Evolutionary conservation across 345 rosid species (phyloP), one percentile per base, ranked within the genome.

Genomic region (Lenwebbia sp.): DNA sequence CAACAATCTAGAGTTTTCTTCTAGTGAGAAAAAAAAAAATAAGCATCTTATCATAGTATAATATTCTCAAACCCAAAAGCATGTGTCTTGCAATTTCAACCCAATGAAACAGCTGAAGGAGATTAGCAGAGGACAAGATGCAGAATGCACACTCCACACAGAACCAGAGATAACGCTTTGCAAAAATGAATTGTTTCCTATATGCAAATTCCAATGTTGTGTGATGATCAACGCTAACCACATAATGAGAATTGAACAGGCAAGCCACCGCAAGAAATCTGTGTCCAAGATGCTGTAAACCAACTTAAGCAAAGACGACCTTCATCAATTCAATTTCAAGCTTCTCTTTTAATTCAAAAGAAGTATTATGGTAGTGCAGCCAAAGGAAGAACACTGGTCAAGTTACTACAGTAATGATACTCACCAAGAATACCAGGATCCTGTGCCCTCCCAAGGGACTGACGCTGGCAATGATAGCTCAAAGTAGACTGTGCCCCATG

Each of bases 401-500:
- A 85, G 23, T 7, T 23, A 56, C 12, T 55, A 9, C 6, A 87
- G 28, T 84, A 85, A 25, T 40, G 54, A 54, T 47, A 87, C 93
- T 86, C 85, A 94, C 96, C 56, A 22, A 91, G 89, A 89, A 90
- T 90, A 28, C 84, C 92, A 82, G 90, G 90, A 56, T 60, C 85
- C 50, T 40, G 86, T 37, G 57, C 76, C 82, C 56, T 89, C 85
- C 86, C 90, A 30, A 76, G 65, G 60, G 85, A 50, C 51, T 2
- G 88, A 76, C 49, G 86, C 28, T 60, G 70, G 85, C 89, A 83
- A 84, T 90, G 91, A 84, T 76, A 88, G 76, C 84, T 88, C 88
- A 58, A 81, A 55, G 33, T 23, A 25, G 23, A 44, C 25, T 88
- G 91, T 88, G 92, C 92, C 86, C 88, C 91, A 87, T 83, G 89